A percentile compares a stretch with the other conserved stretches of the same genome.
Conservation (phyloP, 1,284 basidiomycete genomes). For the Sporisorium iseilematis-ciliati region DNA sequence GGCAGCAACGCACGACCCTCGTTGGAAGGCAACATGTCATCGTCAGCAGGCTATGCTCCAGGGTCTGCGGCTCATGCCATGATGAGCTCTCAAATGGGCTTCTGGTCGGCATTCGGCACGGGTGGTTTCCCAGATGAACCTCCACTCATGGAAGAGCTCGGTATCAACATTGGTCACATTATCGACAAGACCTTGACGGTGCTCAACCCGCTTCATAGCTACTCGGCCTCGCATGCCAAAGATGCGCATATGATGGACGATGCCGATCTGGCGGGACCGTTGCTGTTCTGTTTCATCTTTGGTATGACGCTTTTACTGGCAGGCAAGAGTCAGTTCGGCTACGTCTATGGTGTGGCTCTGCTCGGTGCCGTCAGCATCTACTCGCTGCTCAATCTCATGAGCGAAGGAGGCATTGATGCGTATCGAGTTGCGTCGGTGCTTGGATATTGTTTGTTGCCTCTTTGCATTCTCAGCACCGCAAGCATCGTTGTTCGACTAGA, state of each 20-base stretch:
- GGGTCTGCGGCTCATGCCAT: constrained; percentile 51
- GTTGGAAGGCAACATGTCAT: constrained; percentile 64
- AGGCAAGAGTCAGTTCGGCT: constrained; percentile 97
- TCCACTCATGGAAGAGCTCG: constrained; percentile 77
- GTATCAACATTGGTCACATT: constrained; percentile 97
- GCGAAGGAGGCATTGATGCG: constrained; percentile 92
- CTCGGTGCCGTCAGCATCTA: constrained; percentile 95
- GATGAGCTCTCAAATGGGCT: constrained; percentile 61
- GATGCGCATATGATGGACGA: constrained; percentile 99
- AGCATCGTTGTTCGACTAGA: constrained; percentile 89
- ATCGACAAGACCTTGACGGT: constrained; percentile 93
- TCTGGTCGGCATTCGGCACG: constrained; percentile 68
- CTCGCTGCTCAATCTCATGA: constrained; percentile 96
- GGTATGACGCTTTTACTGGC: constrained; percentile 76
- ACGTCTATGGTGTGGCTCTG: constrained; percentile 97
- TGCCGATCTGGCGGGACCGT: constrained; percentile 94
- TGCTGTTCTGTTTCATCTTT: constrained; percentile 89
- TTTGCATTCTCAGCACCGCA: constrained; percentile 93
- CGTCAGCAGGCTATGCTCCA: constrained; percentile 35
- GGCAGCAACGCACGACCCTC: constrained; percentile 48
- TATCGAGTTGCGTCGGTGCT: constrained; percentile 95
- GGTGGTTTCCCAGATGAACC: constrained; percentile 69
- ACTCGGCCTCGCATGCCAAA: constrained; percentile 71
- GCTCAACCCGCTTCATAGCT: constrained; percentile 86
- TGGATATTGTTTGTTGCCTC: constrained; percentile 95